Base-by-base conservation (phyloP, 305 asterid genomes). In the Fraxinus xanthoxyloides region DNA sequence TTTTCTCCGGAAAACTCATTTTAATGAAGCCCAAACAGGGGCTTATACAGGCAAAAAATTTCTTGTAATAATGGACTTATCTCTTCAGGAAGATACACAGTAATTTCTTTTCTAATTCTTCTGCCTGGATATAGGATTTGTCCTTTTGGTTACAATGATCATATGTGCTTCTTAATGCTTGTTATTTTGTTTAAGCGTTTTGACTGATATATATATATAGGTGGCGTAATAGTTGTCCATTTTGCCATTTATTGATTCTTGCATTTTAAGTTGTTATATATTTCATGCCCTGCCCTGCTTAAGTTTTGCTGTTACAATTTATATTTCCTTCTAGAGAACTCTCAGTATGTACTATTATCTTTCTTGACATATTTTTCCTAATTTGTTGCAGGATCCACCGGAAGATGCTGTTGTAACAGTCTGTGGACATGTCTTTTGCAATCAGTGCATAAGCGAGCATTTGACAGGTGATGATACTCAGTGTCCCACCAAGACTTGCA, bases 351-450 rank as follows among this genome's bases (percentile, higher is more conserved):
- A 19, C 31, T 31, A 7, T 72, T 59, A 51, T 30, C 75, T 30
- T 31, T 19, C 32, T 75, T 85, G 48, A 77, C 54, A 30, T 56
- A 69, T 61, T 23, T 19, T 48, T 84, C 81, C 70, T 85, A 10
- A 31, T 80, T 54, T 23, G 73, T 77, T 85, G 70, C 91, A 94
- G 99, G 99, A 97, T 83, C 94, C 98, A 63, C 99, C 99, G 40
- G 99, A 97, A 92, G 99, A 93, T 84, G 96, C 98, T 81, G 97
- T 91, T 79, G 93, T 93, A 59, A 90, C 99, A 34, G 87, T 88
- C 84, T 94, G 99, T 82, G 98, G 97, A 59, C 99, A 97, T 51
- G 97, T 94, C 38, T 97, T 91, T 80, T 97, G 99, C 96, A 91
- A 92, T 86, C 98, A 94, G 89, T 97, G 99, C 88, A 91, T 97